Base-by-base conservation (phyloP, 176 grass and related monocot genomes). In the Dactylis glomerata region DNA sequence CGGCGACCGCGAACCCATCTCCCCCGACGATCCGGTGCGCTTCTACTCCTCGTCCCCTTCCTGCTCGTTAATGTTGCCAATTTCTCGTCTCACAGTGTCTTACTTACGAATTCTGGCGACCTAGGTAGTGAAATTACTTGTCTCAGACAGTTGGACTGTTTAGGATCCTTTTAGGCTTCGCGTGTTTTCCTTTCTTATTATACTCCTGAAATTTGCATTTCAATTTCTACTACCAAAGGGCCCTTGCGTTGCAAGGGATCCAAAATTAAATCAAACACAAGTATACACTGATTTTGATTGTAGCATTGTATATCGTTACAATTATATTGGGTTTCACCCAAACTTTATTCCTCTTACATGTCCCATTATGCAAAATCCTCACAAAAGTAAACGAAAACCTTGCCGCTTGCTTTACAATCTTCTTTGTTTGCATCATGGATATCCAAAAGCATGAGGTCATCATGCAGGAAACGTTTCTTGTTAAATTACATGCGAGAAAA, bases 1-100 rank as follows among this genome's bases (percentile, higher is more conserved):
- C 50, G 26, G 83, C 78, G 51, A 34, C 22, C 76, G 63, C 67
- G 59, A 81, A 51, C 27, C 33, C 8, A 20, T 65, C 9, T 33
- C 63, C 32, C 10, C 19, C 6, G 63, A 15, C 42, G 76, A 92
- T 84, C 76, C 83, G 84, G 84, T 87, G 68, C 10, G 83, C 47
- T 86, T 58, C 9, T 23, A 6, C 32, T 19, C 58, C 58, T 47
- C 10, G 40, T 3, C 44, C 26, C 45, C 38, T 10, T 55, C 3
- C 17, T 41, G 15, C 0, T 59, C 28, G 1, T 71, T 63, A 13
- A 6, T 19, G 12, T 13, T 46, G 6, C 65, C 59, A 24, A 34
- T 40, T 58, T 15, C 54, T 37, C 10, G 14, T 30, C 50, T 37
- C 20, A 4, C 20, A 12, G 20, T 9, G 51, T 38, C 13, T 76